Base-by-base conservation (phyloP, 1,284 basidiomycete species). In the Ustilago tritici region DNA sequence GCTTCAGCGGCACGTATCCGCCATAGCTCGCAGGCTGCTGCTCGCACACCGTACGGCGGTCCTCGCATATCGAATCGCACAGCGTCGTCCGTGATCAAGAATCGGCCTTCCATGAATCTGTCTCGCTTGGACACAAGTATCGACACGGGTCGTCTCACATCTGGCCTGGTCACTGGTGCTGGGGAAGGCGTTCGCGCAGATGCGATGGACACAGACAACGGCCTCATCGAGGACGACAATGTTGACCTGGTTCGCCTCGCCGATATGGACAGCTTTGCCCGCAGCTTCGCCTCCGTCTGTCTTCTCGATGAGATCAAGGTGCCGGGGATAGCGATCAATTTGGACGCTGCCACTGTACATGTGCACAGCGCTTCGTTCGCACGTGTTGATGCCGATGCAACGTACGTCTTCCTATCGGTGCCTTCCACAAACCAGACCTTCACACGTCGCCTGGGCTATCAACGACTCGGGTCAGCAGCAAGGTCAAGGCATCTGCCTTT, bases 221-320 rank as follows among this genome's bases (percentile, higher is more conserved):
- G 56, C 9, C 53, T 75, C 17, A 23, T 36, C 50, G 60, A 68
- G 9, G 63, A 61, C 34, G 64, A 55, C 43, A 58, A 73, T 4
- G 49, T 56, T 1, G 69, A 58, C 46, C 66, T 74, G n/a, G 50
- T 57, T 5, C 69, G 47, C 9, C 56, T 79, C 15, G 71, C 77
- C 12, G 78, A 72, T 52, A 65, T 81, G 50, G 76, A 73, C 38
- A 62, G 64, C 41, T 79, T 83, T 40, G 79, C 78, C 2, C 78
- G 77, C 32, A 77, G 76, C 50, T 80, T 79, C 49, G 82, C 80
- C 2, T 69, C 65, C 36, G 72, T 71, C 4, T 72, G 76, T 31
- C 76, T 83, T 12, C 60, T 82, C 15, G 82, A 82, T 17, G 74
- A 82, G 60, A 77, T 83, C 61, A 53, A 64, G 31, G 54, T 76